These are phyloP conservation scores for Picochlorum sp. DNA, from an alignment of 139 green algal genomes.

Conservation along the genomic window DNA sequence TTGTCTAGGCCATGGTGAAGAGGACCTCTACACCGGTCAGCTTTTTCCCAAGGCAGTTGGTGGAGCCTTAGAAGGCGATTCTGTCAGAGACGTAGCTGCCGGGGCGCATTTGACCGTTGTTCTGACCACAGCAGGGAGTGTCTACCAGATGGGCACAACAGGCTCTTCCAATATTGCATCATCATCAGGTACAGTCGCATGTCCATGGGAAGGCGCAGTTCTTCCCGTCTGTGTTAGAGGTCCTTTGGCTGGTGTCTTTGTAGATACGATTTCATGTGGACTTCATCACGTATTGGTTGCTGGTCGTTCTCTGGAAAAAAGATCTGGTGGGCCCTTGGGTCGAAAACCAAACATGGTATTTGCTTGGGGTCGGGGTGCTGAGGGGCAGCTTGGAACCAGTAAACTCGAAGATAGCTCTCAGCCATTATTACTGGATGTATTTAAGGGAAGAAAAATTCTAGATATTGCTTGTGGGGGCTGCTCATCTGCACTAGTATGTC, in stretches of 20 bases:
- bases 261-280: conserved; percentile 43
- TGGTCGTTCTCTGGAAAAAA: conserved; percentile 26
- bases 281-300: conserved; percentile 50
- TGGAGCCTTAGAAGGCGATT: conserved; percentile 11
- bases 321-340: neutral
- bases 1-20: conserved; percentile 58
- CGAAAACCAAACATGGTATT: conserved; percentile 27
- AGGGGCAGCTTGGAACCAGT: conserved; percentile 62
- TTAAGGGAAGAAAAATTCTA: conserved; percentile 10
- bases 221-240: conserved; percentile 15
- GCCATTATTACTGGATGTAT: conserved; percentile 30
- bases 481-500: conserved; percentile 52
- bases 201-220: conserved; percentile 32
- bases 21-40: conserved; percentile 23
- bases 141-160: conserved; percentile 72
- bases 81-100: conserved; percentile 45
- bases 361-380: conserved; percentile 50
- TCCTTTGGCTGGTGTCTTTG: conserved; percentile 15
- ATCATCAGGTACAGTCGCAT: neutral
- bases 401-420: conserved; percentile 24
- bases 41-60: conserved; percentile 37
- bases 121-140: conserved; percentile 43
- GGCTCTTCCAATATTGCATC: conserved; percentile 18
- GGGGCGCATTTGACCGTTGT: conserved; percentile 70
- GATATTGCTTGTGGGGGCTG: conserved; percentile 42